Percentiles rank a stretch among this genome's conserved stretches.
These are phyloP conservation scores for Wickerhamiella infanticola DNA, from an alignment of 1,139 yeast genomes.

Conservation along the genomic window DNA sequence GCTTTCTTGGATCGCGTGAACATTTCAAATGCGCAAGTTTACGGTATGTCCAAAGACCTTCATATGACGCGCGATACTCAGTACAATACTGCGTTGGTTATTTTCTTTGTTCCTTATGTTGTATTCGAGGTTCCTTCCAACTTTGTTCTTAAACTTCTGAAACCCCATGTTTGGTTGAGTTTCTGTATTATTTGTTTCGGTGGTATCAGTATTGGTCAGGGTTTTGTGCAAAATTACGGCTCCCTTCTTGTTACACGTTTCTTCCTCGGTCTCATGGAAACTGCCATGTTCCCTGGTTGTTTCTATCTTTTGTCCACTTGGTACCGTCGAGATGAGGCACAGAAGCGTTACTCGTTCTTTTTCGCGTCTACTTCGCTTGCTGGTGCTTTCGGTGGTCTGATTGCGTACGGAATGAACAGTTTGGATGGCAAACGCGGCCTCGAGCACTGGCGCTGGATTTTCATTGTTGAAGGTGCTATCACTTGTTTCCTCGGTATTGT, in stretches of 20 bases:
- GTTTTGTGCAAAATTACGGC: slow-evolving; percentile 43
- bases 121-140: slow-evolving; percentile 55
- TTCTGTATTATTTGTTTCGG: slow-evolving; percentile 46
- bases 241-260: slow-evolving; percentile 47
- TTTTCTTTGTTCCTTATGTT: slow-evolving; percentile 60
- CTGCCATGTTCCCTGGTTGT: slow-evolving; percentile 60
- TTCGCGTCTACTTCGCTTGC: slow-evolving; percentile 57
- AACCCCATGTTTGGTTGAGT: slow-evolving; percentile 52
- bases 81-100: slow-evolving; percentile 43
- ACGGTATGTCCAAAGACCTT: slow-evolving; percentile 43
- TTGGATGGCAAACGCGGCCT: slow-evolving; percentile 35
- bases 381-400: slow-evolving; percentile 71
- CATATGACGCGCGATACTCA: slow-evolving; percentile 33
- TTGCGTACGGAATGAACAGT: slow-evolving; percentile 45
- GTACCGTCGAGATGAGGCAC: slow-evolving; percentile 46
- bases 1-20: slow-evolving; percentile 61
- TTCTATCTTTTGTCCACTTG: slow-evolving; percentile 46
- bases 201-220: slow-evolving; percentile 47
- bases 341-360: slow-evolving; percentile 51
- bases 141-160: slow-evolving; percentile 39
- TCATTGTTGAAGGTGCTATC: slow-evolving; percentile 55
- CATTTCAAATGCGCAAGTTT: slow-evolving; percentile 57
- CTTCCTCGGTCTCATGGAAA: slow-evolving; percentile 48
- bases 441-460: slow-evolving; percentile 59
- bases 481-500: slow-evolving; percentile 48